Evolutionary conservation across 2,329 filamentous ascomycete species (phyloP).

Genomic region (Cladosporium sp.): DNA sequence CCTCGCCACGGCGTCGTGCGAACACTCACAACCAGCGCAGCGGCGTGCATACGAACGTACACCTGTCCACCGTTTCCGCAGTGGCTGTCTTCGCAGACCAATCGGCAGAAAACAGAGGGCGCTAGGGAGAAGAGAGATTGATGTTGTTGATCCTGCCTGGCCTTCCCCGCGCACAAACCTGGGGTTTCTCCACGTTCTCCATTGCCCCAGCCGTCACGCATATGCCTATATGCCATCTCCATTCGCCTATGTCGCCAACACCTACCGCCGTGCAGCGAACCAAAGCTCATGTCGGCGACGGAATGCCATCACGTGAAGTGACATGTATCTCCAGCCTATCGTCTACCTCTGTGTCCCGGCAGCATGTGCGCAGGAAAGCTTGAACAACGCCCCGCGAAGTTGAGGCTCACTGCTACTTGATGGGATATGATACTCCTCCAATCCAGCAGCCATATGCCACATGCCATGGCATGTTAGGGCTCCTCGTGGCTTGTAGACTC

Average conservation of each 20-base stretch:
- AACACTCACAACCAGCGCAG: too few relatives aligned
- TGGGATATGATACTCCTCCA: slow-evolving; percentile 12
- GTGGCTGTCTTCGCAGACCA: not conserved
- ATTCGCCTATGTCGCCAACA: not conserved
- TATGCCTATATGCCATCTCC: not conserved
- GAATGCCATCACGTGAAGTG: not conserved
- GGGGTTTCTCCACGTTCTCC: not conserved
- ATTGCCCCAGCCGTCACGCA: not conserved
- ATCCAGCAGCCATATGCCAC: slow-evolving; percentile 2
- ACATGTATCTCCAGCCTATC: not conserved
- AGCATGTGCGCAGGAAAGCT: not conserved
- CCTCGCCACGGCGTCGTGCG: not conserved
- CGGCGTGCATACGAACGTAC: not conserved
- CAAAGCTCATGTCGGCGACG: not conserved
- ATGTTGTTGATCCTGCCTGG: not conserved
- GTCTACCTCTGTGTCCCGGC: not conserved
- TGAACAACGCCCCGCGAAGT: slow-evolving; percentile 3
- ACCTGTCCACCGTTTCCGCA: not conserved
- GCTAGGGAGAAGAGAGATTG: slow-evolving; percentile 2
- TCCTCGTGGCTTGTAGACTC: not conserved
- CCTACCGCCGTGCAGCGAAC: not conserved
- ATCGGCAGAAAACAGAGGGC: not conserved
- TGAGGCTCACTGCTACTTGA: slow-evolving; percentile 3
- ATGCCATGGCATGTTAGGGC: slow-evolving; percentile 1
- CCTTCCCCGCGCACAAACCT: not conserved